A percentile compares a stretch with the other conserved stretches of the same genome.
These are phyloP conservation scores for Diophrys appendiculata DNA, from an alignment of 73 alveolate species.

Conservation along the genomic window DNA sequence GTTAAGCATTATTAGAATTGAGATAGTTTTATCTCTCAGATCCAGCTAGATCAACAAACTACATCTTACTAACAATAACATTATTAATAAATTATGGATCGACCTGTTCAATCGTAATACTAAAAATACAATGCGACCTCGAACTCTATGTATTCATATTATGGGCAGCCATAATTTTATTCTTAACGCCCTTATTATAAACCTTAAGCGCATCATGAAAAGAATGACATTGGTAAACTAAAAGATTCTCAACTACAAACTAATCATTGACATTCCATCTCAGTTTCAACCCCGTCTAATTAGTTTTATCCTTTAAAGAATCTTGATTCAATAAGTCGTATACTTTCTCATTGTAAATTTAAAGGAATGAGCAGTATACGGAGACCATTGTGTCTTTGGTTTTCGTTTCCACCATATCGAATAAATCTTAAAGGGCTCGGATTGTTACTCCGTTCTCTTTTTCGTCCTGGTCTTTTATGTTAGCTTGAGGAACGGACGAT, in stretches of 20 bases:
- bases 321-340: slow-evolving; percentile 79
- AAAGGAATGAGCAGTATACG: slow-evolving; percentile 48
- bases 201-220: slow-evolving; percentile 76
- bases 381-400: slow-evolving; percentile 6
- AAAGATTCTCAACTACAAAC: slow-evolving; percentile 54
- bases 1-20: not conserved
- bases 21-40: slow-evolving; percentile 27
- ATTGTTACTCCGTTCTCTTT: slow-evolving; percentile 27
- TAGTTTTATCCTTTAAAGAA: slow-evolving; percentile 36
- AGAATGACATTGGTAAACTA: slow-evolving; percentile 66
- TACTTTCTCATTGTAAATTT: slow-evolving; percentile 82
- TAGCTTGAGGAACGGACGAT: too few species aligned
- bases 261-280: slow-evolving; percentile 31
- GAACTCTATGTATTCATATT: slow-evolving; percentile 32
- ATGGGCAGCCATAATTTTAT: slow-evolving; percentile 45
- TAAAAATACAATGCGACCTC: slow-evolving; percentile 42
- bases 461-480: too few species aligned
- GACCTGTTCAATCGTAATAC: slow-evolving; percentile 30
- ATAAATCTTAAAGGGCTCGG: slow-evolving; percentile 33
- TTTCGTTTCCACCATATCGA: not conserved
- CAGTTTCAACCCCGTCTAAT: not conserved
- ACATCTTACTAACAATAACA: slow-evolving; percentile 1
- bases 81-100: slow-evolving; percentile 9
- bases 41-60: slow-evolving; percentile 34
- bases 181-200: slow-evolving; percentile 43